Base-by-base conservation (phyloP, 306 rosid genomes). In the Neltuma alba region DNA sequence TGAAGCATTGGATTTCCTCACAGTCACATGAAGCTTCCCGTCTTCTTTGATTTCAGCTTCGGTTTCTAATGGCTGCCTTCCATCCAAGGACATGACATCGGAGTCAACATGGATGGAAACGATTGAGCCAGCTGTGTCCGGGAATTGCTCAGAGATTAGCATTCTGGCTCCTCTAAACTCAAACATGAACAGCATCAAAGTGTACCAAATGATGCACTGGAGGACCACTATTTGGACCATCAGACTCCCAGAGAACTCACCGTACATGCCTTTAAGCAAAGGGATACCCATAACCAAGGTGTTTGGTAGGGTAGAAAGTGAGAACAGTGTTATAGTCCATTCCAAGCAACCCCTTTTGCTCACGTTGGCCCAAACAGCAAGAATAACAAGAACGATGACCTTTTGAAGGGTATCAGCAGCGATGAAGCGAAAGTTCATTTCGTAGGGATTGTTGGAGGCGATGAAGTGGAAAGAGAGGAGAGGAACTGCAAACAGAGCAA, bases 161-260 rank as follows among this genome's bases (percentile, higher is more conserved):
- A 90, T 76, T 64, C 85, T 86, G 0, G 97, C 98, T 1, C 91
- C 98, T 75, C 97, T 80, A 57, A 54, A 93, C 50, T 93, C 98
- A 54, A 93, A 93, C 92, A 93, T 18, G 86, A 93, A 92, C 9
- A 90, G 80, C 91, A 93, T 90, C 44, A 93, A 23, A 8, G 97
- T 93, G 89, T 93, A 93, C 98, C 98, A 93, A 23, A 93, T 93
- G 62, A 93, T 93, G 78, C 98, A 92, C 36, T 94, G 98, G 14
- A 94, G 94, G 11, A 94, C 97, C 42, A 94, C 98, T 67, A 94
- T 94, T 40, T 91, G 98, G 13, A 93, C 98, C 98, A 93, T 93
- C 8, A 93, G 42, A 13, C 89, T 87, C n/a, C 92, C 95, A 0
- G 97, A 90, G 72, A 82, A 87, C 0, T 92, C 97, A 0, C 98